Evolutionary conservation across 345 rosid species (phyloP).

Genomic region (Camelina hispida): DNA sequence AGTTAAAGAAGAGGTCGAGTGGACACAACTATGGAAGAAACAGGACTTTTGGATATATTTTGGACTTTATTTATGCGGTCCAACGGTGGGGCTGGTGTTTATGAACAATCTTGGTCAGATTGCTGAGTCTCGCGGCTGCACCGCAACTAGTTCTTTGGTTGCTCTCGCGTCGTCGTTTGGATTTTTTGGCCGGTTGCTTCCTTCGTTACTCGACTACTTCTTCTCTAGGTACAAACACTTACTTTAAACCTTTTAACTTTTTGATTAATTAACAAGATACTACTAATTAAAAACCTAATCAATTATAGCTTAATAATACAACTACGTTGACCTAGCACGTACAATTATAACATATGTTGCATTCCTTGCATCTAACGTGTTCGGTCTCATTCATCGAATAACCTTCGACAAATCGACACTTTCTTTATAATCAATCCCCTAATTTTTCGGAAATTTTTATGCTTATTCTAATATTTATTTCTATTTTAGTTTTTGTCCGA

Average conservation of each 20-base stretch:
- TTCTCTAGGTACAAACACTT: constrained; percentile 60
- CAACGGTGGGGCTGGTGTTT: constrained; percentile 81
- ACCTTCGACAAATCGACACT: constrained; percentile 15
- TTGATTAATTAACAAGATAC: neutral
- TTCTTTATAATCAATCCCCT: constrained; percentile 12
- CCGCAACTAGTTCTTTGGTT: constrained; percentile 59
- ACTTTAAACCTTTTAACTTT: neutral
- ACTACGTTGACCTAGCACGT: constrained; percentile 44
- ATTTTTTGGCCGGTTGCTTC: constrained; percentile 92
- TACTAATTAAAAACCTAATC: neutral
- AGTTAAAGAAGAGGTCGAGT: constrained; percentile 71
- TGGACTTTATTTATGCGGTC: constrained; percentile 71
- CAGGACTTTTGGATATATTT: constrained; percentile 82
- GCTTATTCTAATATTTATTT: neutral
- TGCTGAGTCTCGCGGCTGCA: constrained; percentile 75
- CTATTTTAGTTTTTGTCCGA: neutral
- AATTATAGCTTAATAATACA: constrained; percentile 28
- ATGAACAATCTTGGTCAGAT: constrained; percentile 93
- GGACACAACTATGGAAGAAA: constrained; percentile 58
- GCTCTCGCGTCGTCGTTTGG: constrained; percentile 81
- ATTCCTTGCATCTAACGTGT: constrained; percentile 39
- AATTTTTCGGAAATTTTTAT: neutral
- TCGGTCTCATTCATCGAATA: constrained; percentile 34
- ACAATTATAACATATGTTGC: constrained; percentile 34
- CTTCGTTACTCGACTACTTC: constrained; percentile 68